Percentiles rank a stretch among this genome's conserved stretches.
These are phyloP conservation scores for Ustilago trichophora DNA, from an alignment of 1,284 basidiomycete species.

Conservation along the genomic window DNA sequence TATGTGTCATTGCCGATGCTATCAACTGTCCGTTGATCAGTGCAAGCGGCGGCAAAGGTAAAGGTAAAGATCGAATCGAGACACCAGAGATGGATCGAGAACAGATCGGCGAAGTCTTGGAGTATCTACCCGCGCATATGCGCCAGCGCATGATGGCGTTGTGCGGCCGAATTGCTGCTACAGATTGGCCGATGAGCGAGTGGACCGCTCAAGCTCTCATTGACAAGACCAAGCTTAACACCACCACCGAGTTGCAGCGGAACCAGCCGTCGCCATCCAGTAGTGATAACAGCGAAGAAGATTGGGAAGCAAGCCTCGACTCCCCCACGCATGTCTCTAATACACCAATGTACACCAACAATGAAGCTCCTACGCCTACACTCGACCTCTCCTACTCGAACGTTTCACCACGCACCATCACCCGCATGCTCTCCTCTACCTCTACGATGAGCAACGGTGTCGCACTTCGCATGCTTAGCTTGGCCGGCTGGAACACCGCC, in stretches of 20 bases:
- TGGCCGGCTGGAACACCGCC: constrained; percentile 22
- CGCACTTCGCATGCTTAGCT: constrained; percentile 26
- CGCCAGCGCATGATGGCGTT: constrained; percentile 21
- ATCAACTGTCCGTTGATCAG: constrained; percentile 11
- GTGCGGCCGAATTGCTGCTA: constrained; percentile 24
- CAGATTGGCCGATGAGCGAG: constrained; percentile 19
- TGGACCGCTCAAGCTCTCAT: constrained; percentile 20
- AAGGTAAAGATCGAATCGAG: background rate
- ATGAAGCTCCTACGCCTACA: background rate
- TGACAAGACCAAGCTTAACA: background rate
- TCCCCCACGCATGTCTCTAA: background rate
- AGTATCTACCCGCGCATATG: constrained; percentile 28
- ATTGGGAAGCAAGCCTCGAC: constrained; percentile 9
- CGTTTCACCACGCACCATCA: constrained; percentile 10
- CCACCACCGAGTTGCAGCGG: too few relatives aligned
- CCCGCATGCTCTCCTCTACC: constrained; percentile 1
- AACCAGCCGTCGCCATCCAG: too few relatives aligned
- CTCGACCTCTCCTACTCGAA: constrained; percentile 40
- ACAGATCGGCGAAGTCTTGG: constrained; percentile 15
- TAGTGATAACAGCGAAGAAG: background rate
- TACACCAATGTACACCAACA: background rate
- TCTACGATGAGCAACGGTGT: background rate
- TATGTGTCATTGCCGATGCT: constrained; percentile 31
- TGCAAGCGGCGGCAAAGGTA: background rate
- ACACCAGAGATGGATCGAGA: background rate